These are phyloP conservation scores for Penicillium sp. DNA, from an alignment of 2,329 filamentous ascomycete species.

Conservation along the genomic window DNA sequence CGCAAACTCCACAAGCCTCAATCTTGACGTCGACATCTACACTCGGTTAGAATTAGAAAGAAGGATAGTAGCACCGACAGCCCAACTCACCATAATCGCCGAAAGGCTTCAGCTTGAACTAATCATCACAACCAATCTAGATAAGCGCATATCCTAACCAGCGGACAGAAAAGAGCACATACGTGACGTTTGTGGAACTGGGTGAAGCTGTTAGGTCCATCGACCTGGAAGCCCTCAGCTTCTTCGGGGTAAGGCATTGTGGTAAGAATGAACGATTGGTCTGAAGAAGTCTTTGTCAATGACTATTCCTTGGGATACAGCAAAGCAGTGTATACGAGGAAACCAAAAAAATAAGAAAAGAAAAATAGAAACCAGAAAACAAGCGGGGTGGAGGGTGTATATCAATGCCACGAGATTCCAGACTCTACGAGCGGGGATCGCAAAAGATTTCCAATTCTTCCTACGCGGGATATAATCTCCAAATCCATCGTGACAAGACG, in stretches of 20 bases:
- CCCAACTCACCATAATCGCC: constrained; percentile 59
- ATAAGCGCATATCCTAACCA: background rate
- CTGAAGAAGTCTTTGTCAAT: background rate
- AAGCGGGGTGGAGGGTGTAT: constrained; percentile 9
- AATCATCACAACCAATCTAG: constrained; percentile 11
- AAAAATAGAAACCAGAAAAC: background rate
- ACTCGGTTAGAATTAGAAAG: background rate
- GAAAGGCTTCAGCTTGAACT: constrained; percentile 82
- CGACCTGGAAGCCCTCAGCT: constrained; percentile 50
- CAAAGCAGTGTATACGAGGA: background rate
- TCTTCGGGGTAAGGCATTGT: constrained; percentile 48
- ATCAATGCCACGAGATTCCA: constrained; percentile 8
- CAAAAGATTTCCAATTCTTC: background rate
- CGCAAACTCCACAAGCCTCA: constrained; percentile 73
- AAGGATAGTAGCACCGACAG: background rate
- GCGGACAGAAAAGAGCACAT: constrained; percentile 16
- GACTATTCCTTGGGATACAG: background rate
- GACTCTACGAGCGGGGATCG: background rate
- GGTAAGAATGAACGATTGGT: constrained; percentile 9
- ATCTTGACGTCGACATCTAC: constrained; percentile 82
- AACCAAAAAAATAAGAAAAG: background rate
- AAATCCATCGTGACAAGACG: background rate
- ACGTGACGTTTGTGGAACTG: constrained; percentile 58
- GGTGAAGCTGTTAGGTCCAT: constrained; percentile 65
- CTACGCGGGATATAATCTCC: background rate